Evolutionary conservation across 2,329 filamentous ascomycete species (phyloP).

Genomic region (Apiospora kogelbergensis): DNA sequence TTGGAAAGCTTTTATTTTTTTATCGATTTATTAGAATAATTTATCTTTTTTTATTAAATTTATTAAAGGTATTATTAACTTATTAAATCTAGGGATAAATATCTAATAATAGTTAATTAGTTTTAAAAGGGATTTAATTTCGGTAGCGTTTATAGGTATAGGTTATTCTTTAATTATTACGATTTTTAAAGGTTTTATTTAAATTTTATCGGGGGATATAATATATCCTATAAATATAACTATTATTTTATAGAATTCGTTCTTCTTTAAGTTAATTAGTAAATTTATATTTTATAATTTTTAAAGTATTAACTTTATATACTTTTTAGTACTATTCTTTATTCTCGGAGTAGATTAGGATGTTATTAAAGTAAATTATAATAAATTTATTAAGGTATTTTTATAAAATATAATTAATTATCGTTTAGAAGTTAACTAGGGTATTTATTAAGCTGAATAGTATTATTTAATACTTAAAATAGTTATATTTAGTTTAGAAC

Average conservation of each 20-base stretch:
- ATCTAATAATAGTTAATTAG: conserved; percentile 33
- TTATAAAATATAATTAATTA: neutral
- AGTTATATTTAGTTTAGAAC: too few relatives aligned
- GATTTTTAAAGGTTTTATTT: too few relatives aligned
- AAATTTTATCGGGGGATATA: too few relatives aligned
- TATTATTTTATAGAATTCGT: too few relatives aligned
- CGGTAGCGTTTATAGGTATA: conserved; percentile 18
- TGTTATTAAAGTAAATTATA: neutral
- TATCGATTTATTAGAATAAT: too few relatives aligned
- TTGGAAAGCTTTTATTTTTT: too few relatives aligned
- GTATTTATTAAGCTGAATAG: too few relatives aligned
- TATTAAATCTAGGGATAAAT: conserved; percentile 27
- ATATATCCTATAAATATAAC: too few relatives aligned
- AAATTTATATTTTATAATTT: neutral
- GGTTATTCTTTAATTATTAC: too few relatives aligned
- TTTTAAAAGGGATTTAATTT: conserved; percentile 27
- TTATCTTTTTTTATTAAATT: conserved; percentile 20
- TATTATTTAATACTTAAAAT: too few relatives aligned
- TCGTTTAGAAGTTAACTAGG: neutral
- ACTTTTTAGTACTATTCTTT: neutral
- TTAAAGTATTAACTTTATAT: neutral
- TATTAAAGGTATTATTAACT: conserved; percentile 17
- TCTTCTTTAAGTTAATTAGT: conserved; percentile 28
- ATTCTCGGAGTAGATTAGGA: neutral
- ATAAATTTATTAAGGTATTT: neutral